Evolutionary conservation across 2,329 filamentous ascomycete species (phyloP), one percentile per base, ranked within the genome.

Genomic region (Chaetomiaceae sp.): DNA sequence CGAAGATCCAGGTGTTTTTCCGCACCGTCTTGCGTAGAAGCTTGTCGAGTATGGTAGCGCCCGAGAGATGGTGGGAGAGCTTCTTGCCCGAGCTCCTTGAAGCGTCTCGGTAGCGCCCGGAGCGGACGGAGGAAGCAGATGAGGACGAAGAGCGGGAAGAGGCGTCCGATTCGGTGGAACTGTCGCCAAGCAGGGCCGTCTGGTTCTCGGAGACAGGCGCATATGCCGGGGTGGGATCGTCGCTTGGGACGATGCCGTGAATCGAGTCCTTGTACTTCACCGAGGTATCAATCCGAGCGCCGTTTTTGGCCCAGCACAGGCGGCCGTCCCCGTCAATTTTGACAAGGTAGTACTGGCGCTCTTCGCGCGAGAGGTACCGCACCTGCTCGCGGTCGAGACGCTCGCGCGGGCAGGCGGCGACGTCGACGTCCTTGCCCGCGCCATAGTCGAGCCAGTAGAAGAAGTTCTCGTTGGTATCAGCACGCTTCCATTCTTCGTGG

Each of bases 1-100:
- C 89, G 58, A 95, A 96, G 54, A 95, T 94, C 90, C 90, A 95
- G 4, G 86, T 93, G 59, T 91, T 90, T 52, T 88, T 88, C 64
- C 83, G 86, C 32, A 89, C 85, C 0, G 85, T 83, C 53, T 87
- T 84, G 50, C 86, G 79, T 14, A 93, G 73, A 6, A 95, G 72
- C 53, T 86, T 84, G 63, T 93, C 88, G 62, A 91, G 78, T 3
- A 95, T 74, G 1, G 84, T 83, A 0, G 83, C 79, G 6, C 82
- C 78, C 5, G 76, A 84, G 3, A 87, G 69, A 58, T 86, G 77
- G 17, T 85, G 77, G 47, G 74, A 75, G 46, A 84, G 61, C 51
- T 81, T 85, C 33, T 74, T 72, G 14, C 12, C 22, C 12, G 43
- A 80, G 49, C 77, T 80, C 0, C 76, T 75, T 4, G 79, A 65